phyloP scores from a whole-genome alignment of 1,284 basidiomycete species.

The Ustilago tritici region DNA sequence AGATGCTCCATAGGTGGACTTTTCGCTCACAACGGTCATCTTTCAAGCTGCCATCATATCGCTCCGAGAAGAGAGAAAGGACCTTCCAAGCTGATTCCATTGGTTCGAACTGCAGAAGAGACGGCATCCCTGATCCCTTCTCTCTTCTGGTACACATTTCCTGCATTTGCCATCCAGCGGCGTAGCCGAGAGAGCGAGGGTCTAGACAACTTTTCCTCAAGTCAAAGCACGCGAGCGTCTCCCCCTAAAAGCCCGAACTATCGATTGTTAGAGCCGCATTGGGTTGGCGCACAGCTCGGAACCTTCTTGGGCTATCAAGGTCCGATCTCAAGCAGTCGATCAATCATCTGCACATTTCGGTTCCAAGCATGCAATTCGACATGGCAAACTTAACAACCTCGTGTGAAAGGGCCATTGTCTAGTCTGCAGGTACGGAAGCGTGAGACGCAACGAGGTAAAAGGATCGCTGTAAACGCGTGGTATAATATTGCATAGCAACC shows the following conservation, averaged over 20 bases:
- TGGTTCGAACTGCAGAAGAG: not conserved
- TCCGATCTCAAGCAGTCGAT: not conserved
- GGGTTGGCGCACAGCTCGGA: not conserved
- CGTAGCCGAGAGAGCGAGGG: slow-evolving; percentile 8
- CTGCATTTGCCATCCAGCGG: not conserved
- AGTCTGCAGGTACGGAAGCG: slow-evolving; percentile 1
- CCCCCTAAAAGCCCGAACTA: too few species aligned
- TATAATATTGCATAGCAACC: not conserved
- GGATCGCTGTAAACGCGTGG: too few species aligned
- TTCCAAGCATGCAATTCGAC: not conserved
- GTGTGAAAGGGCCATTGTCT: not conserved
- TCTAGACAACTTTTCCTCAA: not conserved
- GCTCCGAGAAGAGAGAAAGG: not conserved
- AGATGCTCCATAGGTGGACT: too few species aligned
- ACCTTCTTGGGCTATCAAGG: not conserved
- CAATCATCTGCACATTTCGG: not conserved
- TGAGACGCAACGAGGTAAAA: not conserved
- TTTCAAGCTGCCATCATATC: not conserved
- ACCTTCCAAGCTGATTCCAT: not conserved
- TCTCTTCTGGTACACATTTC: slow-evolving; percentile 1
- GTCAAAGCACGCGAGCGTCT: slow-evolving; percentile 8
- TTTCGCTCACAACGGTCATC: too few species aligned
- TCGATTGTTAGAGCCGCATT: not conserved
- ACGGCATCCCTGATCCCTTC: not conserved
- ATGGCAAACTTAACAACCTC: not conserved